Conservation (phyloP, 345 rosid species). For the Sapria himalayana region DNA sequence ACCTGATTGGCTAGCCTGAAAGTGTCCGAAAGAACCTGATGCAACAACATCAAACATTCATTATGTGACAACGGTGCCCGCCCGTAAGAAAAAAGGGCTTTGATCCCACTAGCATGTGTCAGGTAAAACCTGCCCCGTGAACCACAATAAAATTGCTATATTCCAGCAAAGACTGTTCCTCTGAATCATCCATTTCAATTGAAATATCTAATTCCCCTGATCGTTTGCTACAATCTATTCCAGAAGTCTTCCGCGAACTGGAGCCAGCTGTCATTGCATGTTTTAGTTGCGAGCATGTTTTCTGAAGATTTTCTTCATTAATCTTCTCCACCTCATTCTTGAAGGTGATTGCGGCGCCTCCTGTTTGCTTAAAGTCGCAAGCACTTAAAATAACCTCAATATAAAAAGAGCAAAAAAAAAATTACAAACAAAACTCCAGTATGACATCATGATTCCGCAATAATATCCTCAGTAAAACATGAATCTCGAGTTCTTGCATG, state of each 20-base stretch:
- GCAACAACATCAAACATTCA: not conserved
- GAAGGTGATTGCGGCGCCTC: conserved; percentile 84
- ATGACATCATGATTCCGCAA: not conserved
- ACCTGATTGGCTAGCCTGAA: conserved; percentile 87
- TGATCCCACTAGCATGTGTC: conserved; percentile 6
- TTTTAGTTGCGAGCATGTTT: conserved; percentile 44
- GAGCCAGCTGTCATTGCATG: conserved; percentile 28
- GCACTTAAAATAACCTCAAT: not conserved
- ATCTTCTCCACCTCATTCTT: conserved; percentile 79
- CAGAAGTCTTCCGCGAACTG: conserved; percentile 20
- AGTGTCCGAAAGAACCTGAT: conserved; percentile 91
- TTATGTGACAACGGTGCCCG: not conserved
- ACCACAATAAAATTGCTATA: conserved; percentile 47
- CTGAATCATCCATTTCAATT: conserved; percentile 19
- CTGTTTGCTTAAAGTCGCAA: conserved; percentile 13
- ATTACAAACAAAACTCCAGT: not conserved
- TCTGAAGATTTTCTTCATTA: conserved; percentile 40
- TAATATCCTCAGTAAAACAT: not conserved
- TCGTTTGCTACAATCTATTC: conserved; percentile 89
- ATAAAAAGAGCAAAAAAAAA: not conserved
- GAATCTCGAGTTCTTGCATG: too few relatives aligned
- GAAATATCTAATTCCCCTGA: conserved; percentile 29
- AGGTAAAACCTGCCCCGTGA: conserved; percentile 98
- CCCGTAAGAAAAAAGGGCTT: not conserved
- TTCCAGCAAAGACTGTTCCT: conserved; percentile 14